Conservation (phyloP, 371 early-diverging fungal species). For the Mortierella sp. region DNA sequence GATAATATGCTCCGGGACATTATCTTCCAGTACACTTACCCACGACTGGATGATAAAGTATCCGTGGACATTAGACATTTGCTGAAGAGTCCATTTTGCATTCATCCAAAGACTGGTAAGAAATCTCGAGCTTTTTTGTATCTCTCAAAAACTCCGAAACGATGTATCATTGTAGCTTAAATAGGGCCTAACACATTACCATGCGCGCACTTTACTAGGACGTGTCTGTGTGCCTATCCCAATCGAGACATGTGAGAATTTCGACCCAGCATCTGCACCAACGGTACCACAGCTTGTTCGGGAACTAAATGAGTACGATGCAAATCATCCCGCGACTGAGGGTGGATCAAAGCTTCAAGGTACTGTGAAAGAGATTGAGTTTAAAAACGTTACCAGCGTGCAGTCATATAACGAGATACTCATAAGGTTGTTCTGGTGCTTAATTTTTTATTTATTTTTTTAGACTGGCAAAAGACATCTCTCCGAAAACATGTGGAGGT, state of each 20-base stretch:
- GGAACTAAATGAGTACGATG: constrained; percentile 67
- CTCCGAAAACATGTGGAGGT: constrained; percentile 71
- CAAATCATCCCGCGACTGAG: constrained; percentile 23
- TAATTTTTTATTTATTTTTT: neutral
- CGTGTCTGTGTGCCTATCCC: constrained; percentile 94
- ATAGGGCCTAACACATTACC: neutral
- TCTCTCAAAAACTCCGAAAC: too few relatives aligned
- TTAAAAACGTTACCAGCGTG: neutral
- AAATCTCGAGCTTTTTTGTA: neutral
- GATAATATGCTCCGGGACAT: constrained; percentile 71
- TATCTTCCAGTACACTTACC: constrained; percentile 90
- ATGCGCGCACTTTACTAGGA: constrained; percentile 58
- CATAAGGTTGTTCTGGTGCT: too few relatives aligned
- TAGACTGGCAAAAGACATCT: constrained; percentile 73
- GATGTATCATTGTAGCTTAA: neutral
- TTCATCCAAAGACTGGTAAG: constrained; percentile 96
- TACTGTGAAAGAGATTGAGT: constrained; percentile 8
- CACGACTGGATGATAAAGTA: constrained; percentile 97
- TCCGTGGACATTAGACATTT: constrained; percentile 95
- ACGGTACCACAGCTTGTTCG: constrained; percentile 73
- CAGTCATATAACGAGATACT: neutral
- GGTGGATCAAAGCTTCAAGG: constrained; percentile 58
- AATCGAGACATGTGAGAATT: constrained; percentile 77
- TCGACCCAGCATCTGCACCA: constrained; percentile 88
- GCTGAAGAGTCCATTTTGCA: constrained; percentile 99